These are phyloP conservation scores for Gossypium lobatum DNA, from an alignment of 441 rosid species.

Conservation along the genomic window DNA sequence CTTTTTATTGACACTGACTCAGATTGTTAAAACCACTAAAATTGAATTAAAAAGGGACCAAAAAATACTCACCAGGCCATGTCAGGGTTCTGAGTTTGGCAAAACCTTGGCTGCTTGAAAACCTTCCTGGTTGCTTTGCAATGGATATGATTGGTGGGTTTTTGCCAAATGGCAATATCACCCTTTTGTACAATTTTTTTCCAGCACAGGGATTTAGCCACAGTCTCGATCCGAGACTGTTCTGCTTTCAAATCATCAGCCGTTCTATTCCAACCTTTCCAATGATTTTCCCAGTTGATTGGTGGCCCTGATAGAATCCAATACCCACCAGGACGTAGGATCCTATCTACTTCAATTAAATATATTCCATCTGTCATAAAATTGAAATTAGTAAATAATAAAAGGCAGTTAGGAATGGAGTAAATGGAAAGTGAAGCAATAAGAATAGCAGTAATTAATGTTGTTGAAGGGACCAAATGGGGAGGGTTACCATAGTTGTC, in stretches of 20 bases:
- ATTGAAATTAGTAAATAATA: neutral
- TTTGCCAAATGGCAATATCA: constrained; percentile 66
- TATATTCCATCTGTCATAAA: constrained; percentile 43
- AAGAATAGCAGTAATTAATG: no score
- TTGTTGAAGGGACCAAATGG: neutral
- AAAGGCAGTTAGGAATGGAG: no score
- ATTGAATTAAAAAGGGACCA: no score
- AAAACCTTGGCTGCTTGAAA: constrained; percentile 45
- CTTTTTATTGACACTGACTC: no score
- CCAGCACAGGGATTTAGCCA: constrained; percentile 62
- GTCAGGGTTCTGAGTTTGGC: constrained; percentile 44
- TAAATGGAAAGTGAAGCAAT: no score
- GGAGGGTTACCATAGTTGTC: constrained; percentile 32
- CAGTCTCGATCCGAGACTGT: constrained; percentile 38
- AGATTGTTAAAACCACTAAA: no score
- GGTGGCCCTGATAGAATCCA: constrained; percentile 76
- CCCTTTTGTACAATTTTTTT: constrained; percentile 43
- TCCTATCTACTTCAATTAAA: constrained; percentile 54
- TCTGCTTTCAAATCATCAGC: constrained; percentile 39
- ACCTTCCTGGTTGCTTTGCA: constrained; percentile 37
- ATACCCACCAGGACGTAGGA: constrained; percentile 63
- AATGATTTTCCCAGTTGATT: constrained; percentile 50
- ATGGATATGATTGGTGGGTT: constrained; percentile 54
- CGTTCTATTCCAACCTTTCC: constrained; percentile 60
- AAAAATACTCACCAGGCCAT: constrained; percentile 38